These are phyloP conservation scores for Crucibulum laeve DNA, from an alignment of 768 basidiomycete species.

Conservation along the genomic window DNA sequence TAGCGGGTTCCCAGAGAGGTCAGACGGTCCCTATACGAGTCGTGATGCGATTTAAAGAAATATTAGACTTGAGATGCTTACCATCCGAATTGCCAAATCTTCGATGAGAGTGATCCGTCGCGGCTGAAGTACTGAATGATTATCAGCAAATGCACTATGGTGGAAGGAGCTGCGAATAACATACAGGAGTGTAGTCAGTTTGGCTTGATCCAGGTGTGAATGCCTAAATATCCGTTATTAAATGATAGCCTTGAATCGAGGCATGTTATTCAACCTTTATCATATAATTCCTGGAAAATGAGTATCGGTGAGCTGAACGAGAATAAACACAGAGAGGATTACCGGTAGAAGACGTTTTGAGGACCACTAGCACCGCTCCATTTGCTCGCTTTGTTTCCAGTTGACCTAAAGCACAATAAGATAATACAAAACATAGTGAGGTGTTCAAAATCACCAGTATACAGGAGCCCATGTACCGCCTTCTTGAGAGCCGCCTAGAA, in stretches of 20 bases:
- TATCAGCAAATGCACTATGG: too few species aligned
- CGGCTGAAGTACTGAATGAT: too few species aligned
- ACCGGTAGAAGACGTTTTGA: constrained; percentile 10
- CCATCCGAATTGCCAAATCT: too few species aligned
- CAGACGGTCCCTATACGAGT: not conserved
- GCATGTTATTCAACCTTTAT: constrained; percentile 11
- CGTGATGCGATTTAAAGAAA: too few species aligned
- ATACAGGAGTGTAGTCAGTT: too few species aligned
- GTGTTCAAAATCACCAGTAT: constrained; percentile 6
- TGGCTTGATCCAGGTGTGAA: too few species aligned
- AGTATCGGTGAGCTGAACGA: not conserved
- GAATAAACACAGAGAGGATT: not conserved
- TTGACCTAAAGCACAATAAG: constrained; percentile 4
- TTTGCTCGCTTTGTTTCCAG: constrained; percentile 10
- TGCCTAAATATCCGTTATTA: too few species aligned
- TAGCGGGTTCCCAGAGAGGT: not conserved
- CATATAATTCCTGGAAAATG: constrained; percentile 3
- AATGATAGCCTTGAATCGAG: too few species aligned
- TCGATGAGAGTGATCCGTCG: too few species aligned
- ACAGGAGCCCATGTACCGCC: constrained; percentile 9
- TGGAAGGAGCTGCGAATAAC: too few species aligned
- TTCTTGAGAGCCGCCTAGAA: constrained; percentile 5
- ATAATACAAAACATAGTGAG: not conserved
- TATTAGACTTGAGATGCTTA: too few species aligned
- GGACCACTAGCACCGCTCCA: constrained; percentile 9